Conservation (phyloP, 305 asterid genomes). For the Fraxinus dipetala region DNA sequence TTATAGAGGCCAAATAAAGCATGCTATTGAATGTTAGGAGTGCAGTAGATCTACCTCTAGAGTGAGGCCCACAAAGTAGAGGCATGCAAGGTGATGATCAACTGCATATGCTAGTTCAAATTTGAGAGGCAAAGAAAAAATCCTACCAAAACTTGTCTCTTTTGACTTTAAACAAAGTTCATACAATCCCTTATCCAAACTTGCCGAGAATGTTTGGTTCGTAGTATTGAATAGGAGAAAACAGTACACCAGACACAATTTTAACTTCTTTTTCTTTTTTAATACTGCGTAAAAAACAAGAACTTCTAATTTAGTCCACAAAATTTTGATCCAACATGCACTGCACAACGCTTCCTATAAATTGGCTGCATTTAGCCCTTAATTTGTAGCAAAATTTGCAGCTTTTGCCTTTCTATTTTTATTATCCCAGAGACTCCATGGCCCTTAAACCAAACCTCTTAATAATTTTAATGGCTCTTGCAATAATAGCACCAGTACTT, state of each 20-base stretch:
- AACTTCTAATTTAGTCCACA: conserved; percentile 10
- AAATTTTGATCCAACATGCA: not conserved
- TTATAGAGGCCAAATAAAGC: conserved; percentile 23
- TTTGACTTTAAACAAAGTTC: conserved; percentile 17
- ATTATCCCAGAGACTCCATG: conserved; percentile 8
- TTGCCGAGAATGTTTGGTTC: not conserved
- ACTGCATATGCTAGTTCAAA: not conserved
- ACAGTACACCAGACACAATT: not conserved
- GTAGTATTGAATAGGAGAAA: not conserved
- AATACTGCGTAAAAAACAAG: not conserved
- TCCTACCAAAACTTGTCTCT: not conserved
- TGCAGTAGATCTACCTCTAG: conserved; percentile 19
- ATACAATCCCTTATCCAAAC: not conserved
- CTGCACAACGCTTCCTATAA: conserved; percentile 23
- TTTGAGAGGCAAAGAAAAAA: not conserved
- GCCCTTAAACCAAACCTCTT: conserved; percentile 18
- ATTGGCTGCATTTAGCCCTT: conserved; percentile 18
- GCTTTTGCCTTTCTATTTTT: not conserved
- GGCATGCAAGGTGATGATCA: conserved; percentile 14
- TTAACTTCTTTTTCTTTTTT: not conserved
- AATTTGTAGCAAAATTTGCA: not conserved
- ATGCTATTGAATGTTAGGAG: conserved; percentile 21
- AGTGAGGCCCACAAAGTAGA: conserved; percentile 29
- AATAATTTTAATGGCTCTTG: conserved; percentile 8
- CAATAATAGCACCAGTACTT: conserved; percentile 19